A percentile compares a stretch with the other conserved stretches of the same genome.
Evolutionary conservation across 192 early-diverging fungal species (phyloP).

Genomic region (Lunasporangiospora selenospora): DNA sequence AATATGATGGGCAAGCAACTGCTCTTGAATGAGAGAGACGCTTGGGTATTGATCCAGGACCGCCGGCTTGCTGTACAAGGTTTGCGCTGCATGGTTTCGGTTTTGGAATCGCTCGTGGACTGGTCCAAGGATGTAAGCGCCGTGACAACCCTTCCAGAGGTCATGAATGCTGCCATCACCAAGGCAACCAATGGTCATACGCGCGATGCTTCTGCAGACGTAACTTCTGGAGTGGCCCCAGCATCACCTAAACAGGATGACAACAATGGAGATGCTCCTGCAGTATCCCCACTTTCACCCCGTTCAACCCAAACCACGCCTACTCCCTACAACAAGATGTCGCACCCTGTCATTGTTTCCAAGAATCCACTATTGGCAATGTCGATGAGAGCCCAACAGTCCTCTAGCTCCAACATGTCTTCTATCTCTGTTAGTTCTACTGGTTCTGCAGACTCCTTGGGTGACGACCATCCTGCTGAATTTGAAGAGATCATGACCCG

Average conservation of each 20-base stretch:
- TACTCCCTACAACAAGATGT: slow-evolving; percentile 40
- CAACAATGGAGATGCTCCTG: slow-evolving; percentile 4
- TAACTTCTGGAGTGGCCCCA: slow-evolving; percentile 2
- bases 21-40: slow-evolving; percentile 46
- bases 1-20: slow-evolving; percentile 52
- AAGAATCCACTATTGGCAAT: slow-evolving; percentile 50
- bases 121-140: slow-evolving; percentile 65
- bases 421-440: slow-evolving; percentile 42
- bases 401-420: slow-evolving; percentile 42
- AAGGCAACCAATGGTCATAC: slow-evolving; percentile 13
- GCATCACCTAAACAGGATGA: slow-evolving; percentile 23
- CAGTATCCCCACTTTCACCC: slow-evolving; percentile 21
- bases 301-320: slow-evolving; percentile 10
- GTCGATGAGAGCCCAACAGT: slow-evolving; percentile 41
- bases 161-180: slow-evolving; percentile 7
- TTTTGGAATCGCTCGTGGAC: slow-evolving; percentile 69
- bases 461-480: slow-evolving; percentile 84
- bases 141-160: slow-evolving; percentile 22
- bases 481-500: slow-evolving; percentile 84
- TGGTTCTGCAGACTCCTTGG: slow-evolving; percentile 42
- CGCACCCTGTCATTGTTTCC: slow-evolving; percentile 51
- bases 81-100: slow-evolving; percentile 63
- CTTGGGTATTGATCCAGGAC: slow-evolving; percentile 49
- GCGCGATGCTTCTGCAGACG: slow-evolving; percentile 21
- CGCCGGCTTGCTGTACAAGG: slow-evolving; percentile 53